Base-by-base conservation (phyloP, 129 eudicot genomes). In the Pseudognaphalium luteoalbum region DNA sequence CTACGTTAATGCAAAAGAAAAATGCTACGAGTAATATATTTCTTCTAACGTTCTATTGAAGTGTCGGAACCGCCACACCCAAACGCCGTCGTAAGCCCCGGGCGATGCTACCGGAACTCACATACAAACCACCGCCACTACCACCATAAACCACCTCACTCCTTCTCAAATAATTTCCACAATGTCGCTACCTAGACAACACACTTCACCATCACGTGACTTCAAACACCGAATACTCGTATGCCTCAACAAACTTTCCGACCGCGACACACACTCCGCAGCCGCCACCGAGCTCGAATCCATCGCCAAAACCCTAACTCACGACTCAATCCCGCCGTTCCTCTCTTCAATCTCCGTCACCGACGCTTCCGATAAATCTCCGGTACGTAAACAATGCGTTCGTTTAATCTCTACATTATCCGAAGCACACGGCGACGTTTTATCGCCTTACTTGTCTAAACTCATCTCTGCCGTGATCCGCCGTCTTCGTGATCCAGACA, bases 251-350 rank as follows among this genome's bases (percentile, higher is more conserved):
- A 87, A 87, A 58, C 94, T 92, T 12, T 84, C 98, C 34, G 98
- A 92, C 84, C 81, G 94, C 2, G 98, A 92, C 67, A 92, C 98
- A 2, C 93, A 88, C 83, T 51, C 92, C 39, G 81, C 88, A 19
- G 96, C 98, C 5, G 91, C 90, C 17, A 50, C 77, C 0, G 98
- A 92, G 78, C 96, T 92, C 37, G 90, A 90, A 14, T 79, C 90
- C 64, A 92, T 92, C 63, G 89, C 91, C 54, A 87, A 69, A 75
- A 73, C 82, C 21, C 82, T 92, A 15, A 22, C 81, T 20, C 62
- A 79, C 69, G 87, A 83, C 51, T 66, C 92, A 3, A 69, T 90
- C 5, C 81, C 96, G 0, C 81, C 89, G 3, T 92, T 88, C 56
- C 79, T 90, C 74, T 92, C 98, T 9, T 81, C 96, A 47, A 84